Percentiles rank a stretch among this genome's conserved stretches.
These are phyloP conservation scores for Globisporangium parvum DNA, from an alignment of 352 stramenopile species.

Conservation along the genomic window DNA sequence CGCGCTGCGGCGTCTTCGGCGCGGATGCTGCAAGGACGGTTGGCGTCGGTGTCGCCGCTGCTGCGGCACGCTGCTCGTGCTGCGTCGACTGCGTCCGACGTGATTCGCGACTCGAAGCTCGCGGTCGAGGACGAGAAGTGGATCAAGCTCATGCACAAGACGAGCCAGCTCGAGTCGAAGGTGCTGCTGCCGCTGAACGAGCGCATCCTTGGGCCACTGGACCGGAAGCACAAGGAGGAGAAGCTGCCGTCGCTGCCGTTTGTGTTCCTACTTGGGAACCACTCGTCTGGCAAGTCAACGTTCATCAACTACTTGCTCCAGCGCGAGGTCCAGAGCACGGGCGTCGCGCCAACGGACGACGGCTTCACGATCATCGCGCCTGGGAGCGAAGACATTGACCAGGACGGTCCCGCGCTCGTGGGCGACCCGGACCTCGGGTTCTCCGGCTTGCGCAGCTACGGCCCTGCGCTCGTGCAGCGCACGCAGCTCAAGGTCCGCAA, in stretches of 20 bases:
- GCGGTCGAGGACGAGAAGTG: slow-evolving; percentile 64
- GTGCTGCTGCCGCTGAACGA: slow-evolving; percentile 82
- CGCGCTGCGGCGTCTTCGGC: background rate
- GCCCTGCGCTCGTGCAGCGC: slow-evolving; percentile 97
- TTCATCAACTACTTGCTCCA: slow-evolving; percentile 99
- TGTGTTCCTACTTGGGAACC: slow-evolving; percentile 98
- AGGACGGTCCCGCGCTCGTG: slow-evolving; percentile 93
- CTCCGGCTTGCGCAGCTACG: slow-evolving; percentile 92
- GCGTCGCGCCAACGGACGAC: slow-evolving; percentile 99
- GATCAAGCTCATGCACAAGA: slow-evolving; percentile 81
- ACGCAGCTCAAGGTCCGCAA: slow-evolving; percentile 97
- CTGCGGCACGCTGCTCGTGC: background rate
- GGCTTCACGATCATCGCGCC: slow-evolving; percentile 99
- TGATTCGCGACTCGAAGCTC: slow-evolving; percentile 21
- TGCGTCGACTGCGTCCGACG: slow-evolving; percentile 15
- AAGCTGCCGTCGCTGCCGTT: slow-evolving; percentile 94
- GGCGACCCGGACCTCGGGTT: slow-evolving; percentile 99
- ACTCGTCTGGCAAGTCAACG: slow-evolving; percentile 97
- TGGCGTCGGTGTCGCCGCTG: background rate
- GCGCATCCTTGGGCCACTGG: slow-evolving; percentile 80
- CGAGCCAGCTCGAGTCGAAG: slow-evolving; percentile 57
- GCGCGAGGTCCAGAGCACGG: slow-evolving; percentile 94
- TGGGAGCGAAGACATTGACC: slow-evolving; percentile 93
- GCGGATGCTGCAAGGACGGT: background rate
- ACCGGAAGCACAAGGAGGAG: slow-evolving; percentile 86